Base-by-base conservation (phyloP, 805 yeast genomes). In the Komagataella pseudopastoris region DNA sequence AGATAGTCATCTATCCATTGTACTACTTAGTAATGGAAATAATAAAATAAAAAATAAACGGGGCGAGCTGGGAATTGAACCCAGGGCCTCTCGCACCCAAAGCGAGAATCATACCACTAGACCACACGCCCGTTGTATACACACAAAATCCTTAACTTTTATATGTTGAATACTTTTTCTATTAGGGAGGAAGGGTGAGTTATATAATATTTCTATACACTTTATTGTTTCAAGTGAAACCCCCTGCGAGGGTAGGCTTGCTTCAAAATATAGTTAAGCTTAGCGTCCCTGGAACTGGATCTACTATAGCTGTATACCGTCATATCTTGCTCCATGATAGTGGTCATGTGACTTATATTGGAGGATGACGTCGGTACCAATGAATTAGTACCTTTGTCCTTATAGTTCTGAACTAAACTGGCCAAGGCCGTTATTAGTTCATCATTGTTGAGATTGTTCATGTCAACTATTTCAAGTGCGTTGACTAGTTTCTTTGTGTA, bases 81-180 rank as follows among this genome's bases (percentile, higher is more conserved):
- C 75, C 75, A 67, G 75, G 75, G 71, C 75, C 74, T 70, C 74
- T 70, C 72, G 71, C 75, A 61, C 76, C 76, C 76, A 71, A 71
- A 72, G 76, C 76, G 73, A 71, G 75, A 71, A 71, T 71, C 76
- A 72, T 72, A 71, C 76, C 76, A 71, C 76, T 72, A 71, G 76
- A 72, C 76, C 74, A 72, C 45, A 48, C 53, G 51, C 53, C 53
- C 53, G 47, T 45, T 4, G 5, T 8, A 30, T 30, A 10, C 14
- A 30, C 10, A 30, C 6, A 8, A 30, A 30, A 12, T 1, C 14
- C 39, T 10, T 10, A 30, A 10, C 14, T 8, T 30, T 30, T 4
- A 3, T 30, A 30, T 30, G n/a, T 10, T 30, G 6, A 30, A 30
- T 20, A 10, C 4, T 14, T 30, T 30, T 10, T 30, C 14, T 30